Percentiles rank a stretch among this genome's conserved stretches.
Conservation (phyloP, 768 basidiomycete genomes). For the Guyanaporus albipodus region DNA sequence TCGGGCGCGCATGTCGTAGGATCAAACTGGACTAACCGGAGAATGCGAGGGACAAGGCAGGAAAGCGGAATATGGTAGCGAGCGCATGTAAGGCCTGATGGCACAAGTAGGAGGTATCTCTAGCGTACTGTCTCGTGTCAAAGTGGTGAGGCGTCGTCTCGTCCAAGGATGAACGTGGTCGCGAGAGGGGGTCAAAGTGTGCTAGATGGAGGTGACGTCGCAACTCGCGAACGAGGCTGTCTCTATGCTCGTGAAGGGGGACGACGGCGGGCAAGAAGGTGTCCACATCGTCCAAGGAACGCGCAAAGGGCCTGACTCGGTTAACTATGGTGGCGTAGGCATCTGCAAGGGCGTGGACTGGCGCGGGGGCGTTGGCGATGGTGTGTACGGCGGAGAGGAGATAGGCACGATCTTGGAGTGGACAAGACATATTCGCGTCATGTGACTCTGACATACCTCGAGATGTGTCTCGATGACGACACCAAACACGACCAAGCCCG, state of each 20-base stretch:
- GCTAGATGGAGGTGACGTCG: constrained; percentile 50
- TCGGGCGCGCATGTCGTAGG: not conserved
- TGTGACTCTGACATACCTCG: too few relatives aligned
- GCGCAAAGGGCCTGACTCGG: constrained; percentile 34
- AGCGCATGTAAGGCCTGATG: constrained; percentile 50
- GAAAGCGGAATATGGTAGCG: constrained; percentile 49
- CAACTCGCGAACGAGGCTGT: constrained; percentile 39
- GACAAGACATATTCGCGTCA: too few relatives aligned
- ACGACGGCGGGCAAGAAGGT: constrained; percentile 19
- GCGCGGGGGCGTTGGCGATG: constrained; percentile 44
- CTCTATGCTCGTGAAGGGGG: constrained; percentile 33
- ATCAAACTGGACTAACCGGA: constrained; percentile 38
- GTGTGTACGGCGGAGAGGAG: constrained; percentile 45
- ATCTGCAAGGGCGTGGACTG: constrained; percentile 54
- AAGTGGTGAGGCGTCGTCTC: constrained; percentile 13
- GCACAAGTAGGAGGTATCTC: constrained; percentile 44
- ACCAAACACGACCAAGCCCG: constrained; percentile 28
- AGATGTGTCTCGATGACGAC: too few relatives aligned
- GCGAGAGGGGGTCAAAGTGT: constrained; percentile 33
- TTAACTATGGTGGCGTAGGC: constrained; percentile 53
- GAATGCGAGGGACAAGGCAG: constrained; percentile 43
- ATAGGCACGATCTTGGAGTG: constrained; percentile 16
- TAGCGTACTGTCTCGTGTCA: constrained; percentile 38
- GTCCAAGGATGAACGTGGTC: constrained; percentile 2
- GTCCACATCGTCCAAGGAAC: constrained; percentile 2